Percentiles rank a stretch among this genome's conserved stretches.
These are phyloP conservation scores for Puccinia coronata DNA, from an alignment of 1,284 basidiomycete species.

Conservation along the genomic window DNA sequence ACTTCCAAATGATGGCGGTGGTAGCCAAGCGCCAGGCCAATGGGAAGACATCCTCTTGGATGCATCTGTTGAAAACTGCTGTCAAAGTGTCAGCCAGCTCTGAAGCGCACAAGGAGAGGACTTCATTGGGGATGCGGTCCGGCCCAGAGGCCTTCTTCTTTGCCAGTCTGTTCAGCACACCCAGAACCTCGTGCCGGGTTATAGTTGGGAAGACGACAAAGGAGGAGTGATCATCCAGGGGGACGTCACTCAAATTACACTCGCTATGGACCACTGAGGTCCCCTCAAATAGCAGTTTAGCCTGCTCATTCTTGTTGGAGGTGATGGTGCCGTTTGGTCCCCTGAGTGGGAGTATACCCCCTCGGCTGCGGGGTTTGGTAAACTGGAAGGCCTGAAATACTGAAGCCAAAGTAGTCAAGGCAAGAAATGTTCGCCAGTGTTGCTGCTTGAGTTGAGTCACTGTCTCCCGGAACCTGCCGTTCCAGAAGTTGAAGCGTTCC, in stretches of 20 bases:
- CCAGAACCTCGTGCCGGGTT: not conserved
- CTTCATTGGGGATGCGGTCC: slow-evolving; percentile 15
- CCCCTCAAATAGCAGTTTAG: not conserved
- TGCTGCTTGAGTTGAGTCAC: slow-evolving; percentile 17
- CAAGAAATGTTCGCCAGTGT: slow-evolving; percentile 19
- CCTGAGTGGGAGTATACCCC: not conserved
- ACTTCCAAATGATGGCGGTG: slow-evolving; percentile 15
- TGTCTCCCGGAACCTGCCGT: not conserved
- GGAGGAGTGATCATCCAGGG: not conserved
- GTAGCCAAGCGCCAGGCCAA: not conserved
- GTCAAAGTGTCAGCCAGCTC: not conserved
- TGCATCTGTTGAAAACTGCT: slow-evolving; percentile 12
- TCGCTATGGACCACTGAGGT: not conserved
- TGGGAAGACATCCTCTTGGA: not conserved
- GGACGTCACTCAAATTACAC: not conserved
- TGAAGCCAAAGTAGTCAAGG: not conserved
- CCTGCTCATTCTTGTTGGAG: too few relatives aligned
- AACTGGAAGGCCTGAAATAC: slow-evolving; percentile 30
- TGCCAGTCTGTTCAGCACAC: not conserved
- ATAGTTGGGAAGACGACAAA: not conserved
- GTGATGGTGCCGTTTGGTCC: too few relatives aligned
- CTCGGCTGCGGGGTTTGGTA: slow-evolving; percentile 6
- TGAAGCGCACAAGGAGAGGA: not conserved
- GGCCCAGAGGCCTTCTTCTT: not conserved
- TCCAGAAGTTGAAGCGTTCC: slow-evolving; percentile 12